phyloP scores from a whole-genome alignment of 2,329 filamentous ascomycete species.

The Arachnopeziza araneosa region DNA sequence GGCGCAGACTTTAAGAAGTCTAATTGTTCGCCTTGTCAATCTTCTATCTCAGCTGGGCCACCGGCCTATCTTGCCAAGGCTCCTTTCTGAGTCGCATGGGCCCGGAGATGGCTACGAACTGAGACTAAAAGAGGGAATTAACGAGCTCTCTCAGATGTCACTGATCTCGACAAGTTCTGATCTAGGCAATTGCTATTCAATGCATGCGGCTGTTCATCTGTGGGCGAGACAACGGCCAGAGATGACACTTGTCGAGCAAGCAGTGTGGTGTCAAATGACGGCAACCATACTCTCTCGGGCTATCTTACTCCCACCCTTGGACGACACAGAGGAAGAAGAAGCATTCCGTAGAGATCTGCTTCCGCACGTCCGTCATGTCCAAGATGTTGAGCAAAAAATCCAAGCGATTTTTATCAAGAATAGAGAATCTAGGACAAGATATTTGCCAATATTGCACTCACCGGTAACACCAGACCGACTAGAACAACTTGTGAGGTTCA shows the following conservation, averaged over 20 bases:
- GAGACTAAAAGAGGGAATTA: slow-evolving; percentile 21
- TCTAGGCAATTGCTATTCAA: slow-evolving; percentile 25
- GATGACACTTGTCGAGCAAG: slow-evolving; percentile 25
- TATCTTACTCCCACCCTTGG: slow-evolving; percentile 26
- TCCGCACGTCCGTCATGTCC: slow-evolving; percentile 26
- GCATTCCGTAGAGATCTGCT: slow-evolving; percentile 20
- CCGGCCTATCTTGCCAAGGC: too few species aligned
- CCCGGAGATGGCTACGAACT: slow-evolving; percentile 1
- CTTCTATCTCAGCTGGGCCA: not conserved
- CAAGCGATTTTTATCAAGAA: not conserved
- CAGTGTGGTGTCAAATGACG: slow-evolving; percentile 29
- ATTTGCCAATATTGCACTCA: not conserved
- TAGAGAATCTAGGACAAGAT: slow-evolving; percentile 10
- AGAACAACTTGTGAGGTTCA: slow-evolving; percentile 25
- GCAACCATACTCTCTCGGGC: slow-evolving; percentile 19
- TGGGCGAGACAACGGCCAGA: slow-evolving; percentile 30
- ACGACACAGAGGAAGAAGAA: slow-evolving; percentile 15
- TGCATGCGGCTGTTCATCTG: slow-evolving; percentile 30
- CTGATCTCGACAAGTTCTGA: slow-evolving; percentile 20
- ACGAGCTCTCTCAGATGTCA: slow-evolving; percentile 18
- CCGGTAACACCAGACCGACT: not conserved
- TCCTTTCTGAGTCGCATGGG: too few species aligned
- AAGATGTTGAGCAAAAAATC: slow-evolving; percentile 11
- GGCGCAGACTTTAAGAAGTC: not conserved
- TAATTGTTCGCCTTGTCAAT: slow-evolving; percentile 1